Conservation (phyloP, 129 eudicot species). For the Flaveria brownii region DNA sequence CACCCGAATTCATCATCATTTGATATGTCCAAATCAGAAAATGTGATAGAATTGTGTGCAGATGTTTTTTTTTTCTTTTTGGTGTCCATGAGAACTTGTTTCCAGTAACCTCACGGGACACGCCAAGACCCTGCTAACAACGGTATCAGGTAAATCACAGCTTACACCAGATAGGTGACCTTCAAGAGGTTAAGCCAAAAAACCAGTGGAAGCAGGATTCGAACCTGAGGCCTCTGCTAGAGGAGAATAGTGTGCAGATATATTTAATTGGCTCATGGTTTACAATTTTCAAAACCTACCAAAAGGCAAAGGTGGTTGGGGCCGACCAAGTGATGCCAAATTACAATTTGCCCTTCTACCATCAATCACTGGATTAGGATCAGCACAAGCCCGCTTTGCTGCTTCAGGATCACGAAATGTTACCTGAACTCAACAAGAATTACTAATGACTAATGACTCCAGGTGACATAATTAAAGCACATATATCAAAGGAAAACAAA, state of each 20-base stretch:
- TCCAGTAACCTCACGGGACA: too few species aligned
- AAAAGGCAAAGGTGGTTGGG: conserved; percentile 45
- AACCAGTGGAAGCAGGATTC: too few species aligned
- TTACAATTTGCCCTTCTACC: conserved; percentile 67
- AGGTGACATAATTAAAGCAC: neutral
- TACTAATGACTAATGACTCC: conserved; percentile 1
- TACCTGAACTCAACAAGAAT: conserved; percentile 42
- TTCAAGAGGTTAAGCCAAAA: too few species aligned
- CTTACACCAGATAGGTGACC: too few species aligned
- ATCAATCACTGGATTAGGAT: conserved; percentile 61
- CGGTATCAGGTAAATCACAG: too few species aligned
- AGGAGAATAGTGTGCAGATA: neutral
- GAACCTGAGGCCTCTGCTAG: too few species aligned
- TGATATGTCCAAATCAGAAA: neutral
- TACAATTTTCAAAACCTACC: conserved; percentile 31
- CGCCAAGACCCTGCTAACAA: too few species aligned
- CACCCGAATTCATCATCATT: neutral
- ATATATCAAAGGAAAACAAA: conserved; percentile 8
- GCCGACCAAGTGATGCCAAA: conserved; percentile 66
- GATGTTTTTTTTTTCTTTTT: too few species aligned
- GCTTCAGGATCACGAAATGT: conserved; percentile 64
- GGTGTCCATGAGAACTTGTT: too few species aligned
- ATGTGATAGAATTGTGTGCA: too few species aligned
- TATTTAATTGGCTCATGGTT: neutral
- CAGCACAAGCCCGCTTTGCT: conserved; percentile 57